Evolutionary conservation across 495 filamentous ascomycete species (phyloP).

Genomic region (Elasticomyces elasticus): DNA sequence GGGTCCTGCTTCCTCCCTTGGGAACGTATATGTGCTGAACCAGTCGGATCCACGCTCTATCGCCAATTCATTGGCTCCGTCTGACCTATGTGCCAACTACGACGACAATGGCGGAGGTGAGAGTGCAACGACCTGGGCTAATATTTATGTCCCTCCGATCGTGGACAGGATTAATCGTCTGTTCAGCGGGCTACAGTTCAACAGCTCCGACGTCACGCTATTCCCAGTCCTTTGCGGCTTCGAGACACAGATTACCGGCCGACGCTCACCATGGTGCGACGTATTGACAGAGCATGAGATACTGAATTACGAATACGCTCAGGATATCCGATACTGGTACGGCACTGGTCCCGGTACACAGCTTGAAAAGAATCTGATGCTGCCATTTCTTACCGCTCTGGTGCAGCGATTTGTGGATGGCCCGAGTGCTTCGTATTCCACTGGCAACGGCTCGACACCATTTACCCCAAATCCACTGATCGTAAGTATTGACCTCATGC

Average conservation of each 20-base stretch:
- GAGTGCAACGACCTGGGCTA: slow-evolving; percentile 29
- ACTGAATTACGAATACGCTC: slow-evolving; percentile 46
- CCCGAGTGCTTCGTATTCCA: slow-evolving; percentile 35
- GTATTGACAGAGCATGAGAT: slow-evolving; percentile 45
- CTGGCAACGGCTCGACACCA: slow-evolving; percentile 27
- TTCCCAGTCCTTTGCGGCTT: slow-evolving; percentile 54
- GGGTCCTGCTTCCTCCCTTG: slow-evolving; percentile 35
- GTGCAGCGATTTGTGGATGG: slow-evolving; percentile 39
- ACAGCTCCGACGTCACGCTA: slow-evolving; percentile 38
- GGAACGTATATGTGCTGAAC: slow-evolving; percentile 44
- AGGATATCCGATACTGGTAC: slow-evolving; percentile 52
- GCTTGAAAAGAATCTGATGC: slow-evolving; percentile 39
- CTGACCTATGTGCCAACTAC: slow-evolving; percentile 45
- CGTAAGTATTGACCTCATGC: no score
- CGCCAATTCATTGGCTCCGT: slow-evolving; percentile 46
- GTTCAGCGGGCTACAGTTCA: slow-evolving; percentile 42
- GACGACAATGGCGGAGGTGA: slow-evolving; percentile 37
- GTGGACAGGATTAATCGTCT: slow-evolving; percentile 40
- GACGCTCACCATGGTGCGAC: slow-evolving; percentile 43
- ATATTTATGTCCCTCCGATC: slow-evolving; percentile 43
- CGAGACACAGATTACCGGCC: slow-evolving; percentile 49
- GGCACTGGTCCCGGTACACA: slow-evolving; percentile 44
- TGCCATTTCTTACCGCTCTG: slow-evolving; percentile 42
- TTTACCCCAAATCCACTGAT: slow-evolving; percentile 41
- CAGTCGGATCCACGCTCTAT: slow-evolving; percentile 36